Base-by-base conservation (phyloP, 768 basidiomycete species). In the Mycena belliarum region DNA sequence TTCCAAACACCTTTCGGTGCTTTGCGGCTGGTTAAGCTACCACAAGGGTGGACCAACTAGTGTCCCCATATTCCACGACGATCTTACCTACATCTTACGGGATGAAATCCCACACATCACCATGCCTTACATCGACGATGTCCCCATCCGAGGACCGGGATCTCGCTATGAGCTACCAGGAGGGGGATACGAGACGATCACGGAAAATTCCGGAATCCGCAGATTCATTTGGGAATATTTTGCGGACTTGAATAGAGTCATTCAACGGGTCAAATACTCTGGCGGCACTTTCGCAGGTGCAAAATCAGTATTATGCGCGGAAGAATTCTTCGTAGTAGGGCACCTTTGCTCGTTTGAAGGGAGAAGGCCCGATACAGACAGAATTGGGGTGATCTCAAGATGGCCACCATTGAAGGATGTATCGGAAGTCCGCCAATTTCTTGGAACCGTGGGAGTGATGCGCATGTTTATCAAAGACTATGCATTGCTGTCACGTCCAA, bases 41-140 rank as follows among this genome's bases (percentile, higher is more conserved):
- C 69, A 0, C 70, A 70, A 66, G 74, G 73, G 0, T 68, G 67
- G 56, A 70, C 73, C 0, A 73, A 75, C n/a, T n/a, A 62, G 64
- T 0, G 65, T 69, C 0, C 66, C 66, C 0, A 68, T 73, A 1
- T 71, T 73, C 38, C 70, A 76, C 7, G 68, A 35, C 16, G 33
- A 35, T 35, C 12, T 35, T 8, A 35, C 5, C 12, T 35, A 35
- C 14, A 35, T 35, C 33, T 14, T 35, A 3, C 33, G 33, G 11
- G 33, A 35, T 14, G 33, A 35, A 14, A 35, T 35, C 12, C 33
- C 33, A 15, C 33, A 35, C 12, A 15, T 35, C 7, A 35, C 33
- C 14, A 35, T 35, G 12, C 33, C 33, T 10, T 35, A 35, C 14
- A 35, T 35, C 14, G 33, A 35, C 12, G 33, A 35, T 15, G 33